Conservation (phyloP, 768 basidiomycete species). For the Leccinum olivaceopallidum region DNA sequence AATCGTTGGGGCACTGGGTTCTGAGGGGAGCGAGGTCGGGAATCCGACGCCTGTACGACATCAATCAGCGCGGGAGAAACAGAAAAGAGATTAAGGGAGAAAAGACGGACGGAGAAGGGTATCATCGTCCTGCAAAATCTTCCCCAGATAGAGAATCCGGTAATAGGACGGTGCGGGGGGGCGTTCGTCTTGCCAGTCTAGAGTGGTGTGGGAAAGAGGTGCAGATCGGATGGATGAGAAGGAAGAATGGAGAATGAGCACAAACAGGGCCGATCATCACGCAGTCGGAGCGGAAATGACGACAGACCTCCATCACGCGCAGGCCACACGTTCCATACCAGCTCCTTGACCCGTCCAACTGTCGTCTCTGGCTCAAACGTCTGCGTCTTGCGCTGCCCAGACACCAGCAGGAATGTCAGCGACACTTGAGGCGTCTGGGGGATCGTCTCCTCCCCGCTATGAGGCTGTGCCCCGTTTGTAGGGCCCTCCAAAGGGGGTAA, state of each 20-base stretch:
- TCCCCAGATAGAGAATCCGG: conserved; percentile 73
- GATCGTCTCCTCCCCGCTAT: conserved; percentile 23
- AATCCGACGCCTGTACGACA: conserved; percentile 32
- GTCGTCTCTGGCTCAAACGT: conserved; percentile 74
- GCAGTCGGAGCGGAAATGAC: conserved; percentile 11
- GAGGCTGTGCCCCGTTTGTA: conserved; percentile 6
- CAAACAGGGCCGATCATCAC: conserved; percentile 15
- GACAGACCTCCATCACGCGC: conserved; percentile 45
- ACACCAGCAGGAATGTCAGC: conserved; percentile 72
- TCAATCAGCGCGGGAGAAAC: conserved; percentile 10
- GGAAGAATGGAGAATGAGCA: conserved; percentile 2
- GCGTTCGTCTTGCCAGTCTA: conserved; percentile 79
- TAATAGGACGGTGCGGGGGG: conserved; percentile 78
- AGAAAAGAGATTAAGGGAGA: neutral
- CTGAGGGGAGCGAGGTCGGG: conserved; percentile 28
- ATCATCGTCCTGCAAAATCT: conserved; percentile 84
- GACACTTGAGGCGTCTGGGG: conserved; percentile 66
- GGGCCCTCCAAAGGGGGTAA: conserved; percentile 1
- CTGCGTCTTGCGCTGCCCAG: conserved; percentile 68
- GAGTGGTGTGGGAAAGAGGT: neutral
- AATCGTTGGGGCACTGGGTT: conserved; percentile 49
- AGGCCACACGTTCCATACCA: conserved; percentile 84
- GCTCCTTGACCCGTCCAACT: conserved; percentile 77
- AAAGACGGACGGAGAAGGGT: conserved; percentile 58
- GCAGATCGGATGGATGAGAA: neutral